These are phyloP conservation scores for Geranium incanum DNA, from an alignment of 441 rosid genomes.

Conservation along the genomic window DNA sequence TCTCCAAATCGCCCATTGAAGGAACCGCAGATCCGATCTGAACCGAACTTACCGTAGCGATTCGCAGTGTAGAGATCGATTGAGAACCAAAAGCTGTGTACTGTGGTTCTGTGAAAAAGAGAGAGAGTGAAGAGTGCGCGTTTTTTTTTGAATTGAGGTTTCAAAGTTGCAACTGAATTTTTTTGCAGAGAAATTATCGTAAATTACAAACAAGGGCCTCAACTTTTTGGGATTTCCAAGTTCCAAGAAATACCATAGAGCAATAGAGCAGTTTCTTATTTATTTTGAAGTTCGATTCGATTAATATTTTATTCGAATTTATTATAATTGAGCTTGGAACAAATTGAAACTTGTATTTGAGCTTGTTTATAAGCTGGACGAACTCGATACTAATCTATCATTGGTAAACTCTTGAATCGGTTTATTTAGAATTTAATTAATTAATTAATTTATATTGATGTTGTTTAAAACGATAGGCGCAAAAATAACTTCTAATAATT, in stretches of 20 bases:
- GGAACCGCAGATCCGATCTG: constrained; percentile 14
- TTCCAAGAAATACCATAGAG: background rate
- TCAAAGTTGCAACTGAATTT: background rate
- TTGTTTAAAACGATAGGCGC: no score
- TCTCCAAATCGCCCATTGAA: constrained; percentile 48
- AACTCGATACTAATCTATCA: no score
- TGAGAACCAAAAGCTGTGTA: background rate
- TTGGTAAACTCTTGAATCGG: no score
- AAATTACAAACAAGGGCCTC: background rate
- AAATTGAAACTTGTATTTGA: no score
- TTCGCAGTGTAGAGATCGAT: background rate
- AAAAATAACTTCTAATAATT: no score
- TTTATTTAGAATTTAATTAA: no score
- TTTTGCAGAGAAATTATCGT: no score
- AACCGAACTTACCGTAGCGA: background rate
- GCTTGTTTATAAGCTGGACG: no score
- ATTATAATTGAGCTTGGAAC: no score
- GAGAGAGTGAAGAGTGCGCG: background rate
- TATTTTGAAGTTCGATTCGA: background rate
- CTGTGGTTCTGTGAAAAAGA: background rate
- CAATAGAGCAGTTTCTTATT: background rate
- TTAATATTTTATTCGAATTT: no score
- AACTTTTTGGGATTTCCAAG: background rate
- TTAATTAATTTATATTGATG: no score
- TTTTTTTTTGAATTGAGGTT: background rate